phyloP scores from a whole-genome alignment of 305 asterid genomes.

The Fraxinus paxiana region DNA sequence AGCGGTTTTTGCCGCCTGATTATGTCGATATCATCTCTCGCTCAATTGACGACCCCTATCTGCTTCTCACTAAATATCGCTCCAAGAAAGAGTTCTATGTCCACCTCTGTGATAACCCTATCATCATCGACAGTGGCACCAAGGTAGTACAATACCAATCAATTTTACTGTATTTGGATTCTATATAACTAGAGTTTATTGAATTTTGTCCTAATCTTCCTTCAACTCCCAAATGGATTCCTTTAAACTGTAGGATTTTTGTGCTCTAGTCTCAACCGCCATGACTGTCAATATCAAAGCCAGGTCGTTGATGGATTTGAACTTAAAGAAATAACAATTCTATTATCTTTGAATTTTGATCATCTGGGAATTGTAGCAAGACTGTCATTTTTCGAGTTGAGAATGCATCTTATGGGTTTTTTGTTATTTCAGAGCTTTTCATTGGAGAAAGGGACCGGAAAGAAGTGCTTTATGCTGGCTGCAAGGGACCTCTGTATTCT shows the following conservation, averaged over 20 bases:
- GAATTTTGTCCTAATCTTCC: not conserved
- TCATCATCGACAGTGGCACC: slow-evolving; percentile 50
- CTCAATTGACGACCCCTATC: slow-evolving; percentile 19
- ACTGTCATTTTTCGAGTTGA: not conserved
- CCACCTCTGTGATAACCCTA: slow-evolving; percentile 25
- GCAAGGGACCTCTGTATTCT: slow-evolving; percentile 54
- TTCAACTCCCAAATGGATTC: not conserved
- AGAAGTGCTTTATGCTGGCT: slow-evolving; percentile 63
- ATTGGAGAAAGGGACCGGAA: slow-evolving; percentile 63
- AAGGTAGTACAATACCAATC: slow-evolving; percentile 38
- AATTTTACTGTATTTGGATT: not conserved
- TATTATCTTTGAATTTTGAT: not conserved
- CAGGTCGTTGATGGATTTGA: not conserved
- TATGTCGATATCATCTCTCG: slow-evolving; percentile 40
- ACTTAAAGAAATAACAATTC: not conserved
- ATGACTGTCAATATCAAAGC: not conserved
- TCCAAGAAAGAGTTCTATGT: slow-evolving; percentile 56
- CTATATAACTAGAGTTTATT: not conserved
- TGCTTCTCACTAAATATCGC: slow-evolving; percentile 19
- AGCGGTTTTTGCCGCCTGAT: slow-evolving; percentile 62
- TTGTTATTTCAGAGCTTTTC: slow-evolving; percentile 38
- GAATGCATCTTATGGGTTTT: not conserved
- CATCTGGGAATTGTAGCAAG: not conserved
- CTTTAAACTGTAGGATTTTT: not conserved
- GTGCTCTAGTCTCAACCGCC: not conserved